Evolutionary conservation across 2,329 filamentous ascomycete species (phyloP).

Genomic region (Colletotrichum cuscutae): DNA sequence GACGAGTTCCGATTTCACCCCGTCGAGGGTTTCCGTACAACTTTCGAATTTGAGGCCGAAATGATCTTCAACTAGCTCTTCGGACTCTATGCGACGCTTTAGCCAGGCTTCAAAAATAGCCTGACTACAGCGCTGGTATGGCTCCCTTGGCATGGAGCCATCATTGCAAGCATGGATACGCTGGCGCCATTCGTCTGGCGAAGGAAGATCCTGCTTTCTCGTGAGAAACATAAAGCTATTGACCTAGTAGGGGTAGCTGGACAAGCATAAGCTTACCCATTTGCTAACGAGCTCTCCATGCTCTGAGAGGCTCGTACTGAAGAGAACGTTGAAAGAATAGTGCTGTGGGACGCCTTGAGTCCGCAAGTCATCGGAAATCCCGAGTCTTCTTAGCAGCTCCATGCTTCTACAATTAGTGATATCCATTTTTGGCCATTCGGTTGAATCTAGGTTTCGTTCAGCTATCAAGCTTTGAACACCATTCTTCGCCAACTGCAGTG

Average conservation of each 20-base stretch:
- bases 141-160: neutral
- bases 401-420: neutral
- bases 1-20: neutral
- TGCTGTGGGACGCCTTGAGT: neutral
- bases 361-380: neutral
- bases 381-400: neutral
- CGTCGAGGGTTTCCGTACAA: neutral
- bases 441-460: neutral
- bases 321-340: neutral
- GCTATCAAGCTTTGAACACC: neutral
- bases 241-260: too few species aligned
- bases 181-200: neutral
- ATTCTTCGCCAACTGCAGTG: neutral
- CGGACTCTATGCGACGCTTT: neutral
- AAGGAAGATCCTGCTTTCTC: neutral
- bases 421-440: neutral
- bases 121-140: neutral
- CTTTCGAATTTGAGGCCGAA: neutral
- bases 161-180: neutral
- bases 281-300: neutral
- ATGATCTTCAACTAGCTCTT: neutral
- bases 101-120: neutral
- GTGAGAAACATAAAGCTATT: neutral
- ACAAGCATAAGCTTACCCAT: neutral
- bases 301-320: neutral